Percentiles rank a stretch among this genome's conserved stretches.
phyloP scores from a whole-genome alignment of 2,329 filamentous ascomycete genomes.

The Rasamsonia emersonii region DNA sequence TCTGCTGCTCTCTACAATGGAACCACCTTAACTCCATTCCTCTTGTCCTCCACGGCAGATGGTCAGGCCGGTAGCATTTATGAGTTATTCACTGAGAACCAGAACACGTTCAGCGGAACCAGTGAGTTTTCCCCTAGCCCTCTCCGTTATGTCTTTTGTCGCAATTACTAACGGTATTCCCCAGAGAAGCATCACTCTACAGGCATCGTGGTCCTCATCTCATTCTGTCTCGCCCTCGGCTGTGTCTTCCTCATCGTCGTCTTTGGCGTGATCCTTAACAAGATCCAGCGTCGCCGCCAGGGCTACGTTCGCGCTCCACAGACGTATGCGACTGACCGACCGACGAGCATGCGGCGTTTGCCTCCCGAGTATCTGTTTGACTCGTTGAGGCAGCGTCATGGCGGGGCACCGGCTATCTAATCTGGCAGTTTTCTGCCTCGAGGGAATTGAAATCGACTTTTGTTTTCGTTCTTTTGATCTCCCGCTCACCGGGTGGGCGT shows the following conservation, averaged over 20 bases:
- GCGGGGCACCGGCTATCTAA: conserved; percentile 28
- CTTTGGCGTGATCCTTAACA: conserved; percentile 39
- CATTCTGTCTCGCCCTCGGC: conserved; percentile 39
- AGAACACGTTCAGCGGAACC: conserved; percentile 61
- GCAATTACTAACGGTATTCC: conserved; percentile 9
- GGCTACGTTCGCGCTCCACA: conserved; percentile 39
- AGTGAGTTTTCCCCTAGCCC: conserved; percentile 41
- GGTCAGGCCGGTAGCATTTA: conserved; percentile 65
- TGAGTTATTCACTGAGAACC: conserved; percentile 72
- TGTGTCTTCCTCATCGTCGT: conserved; percentile 41
- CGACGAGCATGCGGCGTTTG: conserved; percentile 37
- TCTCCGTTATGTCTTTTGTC: conserved; percentile 2
- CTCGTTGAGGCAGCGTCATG: conserved; percentile 26
- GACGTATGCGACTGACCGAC: conserved; percentile 37
- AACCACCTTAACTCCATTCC: conserved; percentile 65
- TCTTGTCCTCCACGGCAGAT: conserved; percentile 62
- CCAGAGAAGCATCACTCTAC: conserved; percentile 32
- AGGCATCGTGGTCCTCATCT: conserved; percentile 38
- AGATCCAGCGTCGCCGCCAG: conserved; percentile 38
- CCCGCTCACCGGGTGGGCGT: background rate
- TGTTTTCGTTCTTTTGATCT: no score
- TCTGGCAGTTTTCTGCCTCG: no score
- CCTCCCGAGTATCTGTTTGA: conserved; percentile 41
- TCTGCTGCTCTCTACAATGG: conserved; percentile 87
- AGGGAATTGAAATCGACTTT: no score